A percentile compares a stretch with the other conserved stretches of the same genome.
phyloP scores from a whole-genome alignment of 176 grass and related monocot species.

The Puccinellia tenuiflora region DNA sequence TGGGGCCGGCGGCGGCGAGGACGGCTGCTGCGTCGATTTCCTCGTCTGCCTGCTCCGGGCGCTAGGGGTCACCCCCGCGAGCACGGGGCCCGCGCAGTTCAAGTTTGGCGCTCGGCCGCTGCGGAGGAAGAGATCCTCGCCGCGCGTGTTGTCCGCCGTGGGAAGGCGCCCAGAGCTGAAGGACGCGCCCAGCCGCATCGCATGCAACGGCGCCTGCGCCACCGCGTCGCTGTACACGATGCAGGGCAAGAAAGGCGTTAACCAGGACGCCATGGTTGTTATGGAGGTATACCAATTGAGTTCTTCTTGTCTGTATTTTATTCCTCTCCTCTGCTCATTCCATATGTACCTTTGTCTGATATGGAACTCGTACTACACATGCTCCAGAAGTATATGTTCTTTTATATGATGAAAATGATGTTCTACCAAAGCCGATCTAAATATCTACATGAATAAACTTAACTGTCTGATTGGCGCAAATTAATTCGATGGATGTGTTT shows the following conservation, averaged over 20 bases:
- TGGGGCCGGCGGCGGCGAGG: not conserved
- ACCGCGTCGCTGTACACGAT: slow-evolving; percentile 71
- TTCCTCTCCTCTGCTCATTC: not conserved
- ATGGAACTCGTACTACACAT: not conserved
- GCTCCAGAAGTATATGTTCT: no score
- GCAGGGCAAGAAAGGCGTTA: slow-evolving; percentile 90
- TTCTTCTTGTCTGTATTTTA: not conserved
- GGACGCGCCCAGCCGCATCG: slow-evolving; percentile 43
- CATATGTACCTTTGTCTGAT: not conserved
- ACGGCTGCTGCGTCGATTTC: slow-evolving; percentile 38
- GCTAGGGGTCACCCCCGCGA: slow-evolving; percentile 35
- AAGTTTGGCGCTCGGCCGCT: slow-evolving; percentile 13
- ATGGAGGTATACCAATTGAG: slow-evolving; percentile 47
- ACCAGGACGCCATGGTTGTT: slow-evolving; percentile 95
- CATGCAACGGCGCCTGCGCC: slow-evolving; percentile 42
- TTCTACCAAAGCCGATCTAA: slow-evolving; percentile 9
- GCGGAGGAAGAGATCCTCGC: slow-evolving; percentile 16
- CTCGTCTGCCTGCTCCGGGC: slow-evolving; percentile 58
- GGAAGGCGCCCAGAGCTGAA: not conserved
- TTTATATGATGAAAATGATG: no score
- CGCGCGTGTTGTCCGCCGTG: slow-evolving; percentile 17
- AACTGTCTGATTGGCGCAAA: not conserved
- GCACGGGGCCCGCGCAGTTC: slow-evolving; percentile 15
- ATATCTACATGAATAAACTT: slow-evolving; percentile 15
- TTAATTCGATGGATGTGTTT: not conserved